Base-by-base conservation (phyloP, 495 filamentous ascomycete species). In the Talaromyces borbonicus region DNA sequence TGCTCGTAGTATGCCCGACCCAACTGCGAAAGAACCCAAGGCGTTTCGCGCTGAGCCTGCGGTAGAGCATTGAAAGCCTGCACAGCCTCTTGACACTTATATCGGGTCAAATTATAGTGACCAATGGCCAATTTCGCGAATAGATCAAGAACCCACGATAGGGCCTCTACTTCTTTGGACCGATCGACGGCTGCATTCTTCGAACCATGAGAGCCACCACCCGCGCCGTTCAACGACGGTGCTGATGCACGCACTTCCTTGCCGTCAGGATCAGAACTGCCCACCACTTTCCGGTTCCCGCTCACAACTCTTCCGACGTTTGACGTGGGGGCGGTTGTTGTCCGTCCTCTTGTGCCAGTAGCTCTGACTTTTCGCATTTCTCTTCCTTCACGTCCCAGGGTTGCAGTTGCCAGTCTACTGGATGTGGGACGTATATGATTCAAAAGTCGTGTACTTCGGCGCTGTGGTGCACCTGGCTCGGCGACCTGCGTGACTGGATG, bases 1-100 rank as follows among this genome's bases (percentile, higher is more conserved):
- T 86, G 83, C 64, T 98, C 92, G 58, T 92, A 95, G 56, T 88
- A 77, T 15, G 87, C 86, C 46, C 86, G 81, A 4, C 87, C 92
- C 50, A 98, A 81, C 54, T 92, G 87, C 8, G 90, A 77, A 39
- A 95, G 71, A 27, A 95, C 87, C 87, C 87, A 95, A n/a, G 90
- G 87, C 0, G 93, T 95, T 48, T 97, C 90, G 46, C 85, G 80
- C 56, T 97, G 92, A 20, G 72, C 62, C 29, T 76, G 67, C 4
- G 84, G 75, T 14, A 98, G 67, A 2, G 77, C 72, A 37, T 69
- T 74, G 58, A 90, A 87, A 2, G 75, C 67, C 46, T 80, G 72
- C 31, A 95, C 67, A 18, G 92, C 84, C 36, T 90, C 80, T 24
- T 77, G 64, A 52, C 83, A 89, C 50, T 78, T 80, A 56, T 88